Evolutionary conservation across 768 basidiomycete species (phyloP).

Genomic region (Epithele typhae): DNA sequence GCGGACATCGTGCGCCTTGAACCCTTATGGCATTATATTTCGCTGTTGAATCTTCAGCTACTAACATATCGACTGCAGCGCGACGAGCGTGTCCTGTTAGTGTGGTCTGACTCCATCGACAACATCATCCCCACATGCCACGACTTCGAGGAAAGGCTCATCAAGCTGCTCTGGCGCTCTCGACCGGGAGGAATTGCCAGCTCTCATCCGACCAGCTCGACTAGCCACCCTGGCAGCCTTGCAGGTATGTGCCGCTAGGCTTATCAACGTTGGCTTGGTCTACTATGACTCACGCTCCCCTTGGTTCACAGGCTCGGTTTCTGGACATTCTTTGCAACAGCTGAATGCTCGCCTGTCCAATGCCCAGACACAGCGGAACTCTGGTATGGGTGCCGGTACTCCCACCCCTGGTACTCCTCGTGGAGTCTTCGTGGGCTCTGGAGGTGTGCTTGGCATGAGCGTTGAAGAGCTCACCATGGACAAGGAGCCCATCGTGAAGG

Average conservation of each 20-base stretch:
- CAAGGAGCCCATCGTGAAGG: conserved; percentile 14
- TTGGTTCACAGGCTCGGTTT: conserved; percentile 27
- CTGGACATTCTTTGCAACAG: conserved; percentile 33
- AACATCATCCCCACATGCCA: conserved; percentile 55
- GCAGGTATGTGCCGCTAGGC: conserved; percentile 11
- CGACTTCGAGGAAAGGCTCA: conserved; percentile 56
- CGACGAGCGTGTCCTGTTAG: conserved; percentile 78
- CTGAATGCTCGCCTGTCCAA: conserved; percentile 19
- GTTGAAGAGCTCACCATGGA: conserved; percentile 20
- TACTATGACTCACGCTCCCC: not conserved
- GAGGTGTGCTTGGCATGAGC: conserved; percentile 17
- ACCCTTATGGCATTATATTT: too few species aligned
- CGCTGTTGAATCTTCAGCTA: too few species aligned
- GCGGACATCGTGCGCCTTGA: too few species aligned
- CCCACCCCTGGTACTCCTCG: conserved; percentile 23
- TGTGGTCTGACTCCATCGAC: conserved; percentile 82
- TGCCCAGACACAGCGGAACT: conserved; percentile 13
- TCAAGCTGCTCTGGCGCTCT: conserved; percentile 51
- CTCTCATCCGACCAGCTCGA: conserved; percentile 25
- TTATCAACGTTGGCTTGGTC: not conserved
- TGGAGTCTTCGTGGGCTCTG: conserved; percentile 18
- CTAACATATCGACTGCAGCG: conserved; percentile 38
- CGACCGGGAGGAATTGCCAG: conserved; percentile 24
- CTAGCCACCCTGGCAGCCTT: conserved; percentile 18
- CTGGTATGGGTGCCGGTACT: conserved; percentile 13